Percentiles rank a stretch among this genome's conserved stretches.
phyloP scores from a whole-genome alignment of 2,329 filamentous ascomycete genomes.

The Fusarium praegraminearum region DNA sequence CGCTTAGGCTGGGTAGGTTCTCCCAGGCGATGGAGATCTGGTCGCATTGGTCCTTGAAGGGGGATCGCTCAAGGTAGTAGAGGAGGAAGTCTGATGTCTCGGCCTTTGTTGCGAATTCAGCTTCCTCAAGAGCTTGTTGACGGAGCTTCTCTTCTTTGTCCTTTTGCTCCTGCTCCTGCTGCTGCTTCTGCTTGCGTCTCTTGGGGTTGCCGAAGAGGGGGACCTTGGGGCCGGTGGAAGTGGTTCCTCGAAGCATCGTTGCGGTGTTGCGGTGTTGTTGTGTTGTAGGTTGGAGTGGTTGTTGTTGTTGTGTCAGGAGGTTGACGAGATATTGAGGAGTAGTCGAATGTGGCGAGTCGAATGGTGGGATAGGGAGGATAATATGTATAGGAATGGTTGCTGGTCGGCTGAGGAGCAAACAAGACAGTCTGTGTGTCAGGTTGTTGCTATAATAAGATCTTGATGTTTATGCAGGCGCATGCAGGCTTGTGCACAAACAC shows the following conservation, averaged over 20 bases:
- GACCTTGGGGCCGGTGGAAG: constrained; percentile 36
- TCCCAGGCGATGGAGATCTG: constrained; percentile 53
- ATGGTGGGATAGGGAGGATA: constrained; percentile 9
- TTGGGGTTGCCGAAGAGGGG: constrained; percentile 45
- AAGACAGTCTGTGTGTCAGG: constrained; percentile 38
- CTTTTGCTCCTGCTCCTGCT: constrained; percentile 41
- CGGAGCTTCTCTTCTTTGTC: constrained; percentile 40
- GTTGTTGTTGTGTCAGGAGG: neutral
- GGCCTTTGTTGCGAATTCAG: constrained; percentile 48
- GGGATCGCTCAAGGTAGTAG: constrained; percentile 49
- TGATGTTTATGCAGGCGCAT: constrained; percentile 21
- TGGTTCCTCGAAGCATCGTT: constrained; percentile 42
- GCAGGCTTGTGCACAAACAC: constrained; percentile 34
- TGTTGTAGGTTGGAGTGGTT: neutral
- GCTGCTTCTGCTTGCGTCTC: constrained; percentile 46
- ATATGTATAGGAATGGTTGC: constrained; percentile 15
- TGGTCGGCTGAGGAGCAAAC: constrained; percentile 25
- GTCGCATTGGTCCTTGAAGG: constrained; percentile 46
- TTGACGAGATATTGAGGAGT: neutral
- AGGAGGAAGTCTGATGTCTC: constrained; percentile 51
- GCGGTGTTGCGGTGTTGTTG: constrained; percentile 22
- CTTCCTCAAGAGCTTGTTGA: constrained; percentile 46
- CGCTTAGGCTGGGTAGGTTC: constrained; percentile 51
- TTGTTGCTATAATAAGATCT: constrained; percentile 32
- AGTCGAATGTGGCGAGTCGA: constrained; percentile 5